Conservation (phyloP, 768 basidiomycete species). For the Suillus tomentosus region DNA sequence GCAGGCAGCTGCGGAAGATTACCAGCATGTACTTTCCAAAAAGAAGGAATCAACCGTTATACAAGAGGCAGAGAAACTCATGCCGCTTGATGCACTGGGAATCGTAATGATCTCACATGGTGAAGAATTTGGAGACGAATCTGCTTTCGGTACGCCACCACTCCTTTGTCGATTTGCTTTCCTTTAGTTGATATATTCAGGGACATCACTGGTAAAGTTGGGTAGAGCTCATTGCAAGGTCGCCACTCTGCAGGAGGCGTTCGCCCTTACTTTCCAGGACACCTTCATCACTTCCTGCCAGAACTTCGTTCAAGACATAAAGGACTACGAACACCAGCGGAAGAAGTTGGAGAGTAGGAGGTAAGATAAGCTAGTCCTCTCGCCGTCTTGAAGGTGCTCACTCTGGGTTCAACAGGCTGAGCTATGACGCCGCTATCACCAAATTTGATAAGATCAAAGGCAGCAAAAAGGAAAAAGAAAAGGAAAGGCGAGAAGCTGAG, state of each 20-base stretch:
- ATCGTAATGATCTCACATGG: constrained; percentile 87
- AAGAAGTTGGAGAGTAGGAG: constrained; percentile 89
- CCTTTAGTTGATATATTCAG: constrained; percentile 36
- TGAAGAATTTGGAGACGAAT: constrained; percentile 78
- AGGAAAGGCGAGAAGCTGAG: constrained; percentile 72
- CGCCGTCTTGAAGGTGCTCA: background rate
- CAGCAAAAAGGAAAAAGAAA: constrained; percentile 82
- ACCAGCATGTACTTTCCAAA: constrained; percentile 71
- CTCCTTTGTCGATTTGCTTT: constrained; percentile 12
- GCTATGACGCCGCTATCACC: constrained; percentile 72
- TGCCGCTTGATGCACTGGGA: constrained; percentile 78
- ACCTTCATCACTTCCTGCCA: constrained; percentile 71
- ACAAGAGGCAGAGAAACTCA: constrained; percentile 66
- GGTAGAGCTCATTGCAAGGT: constrained; percentile 86
- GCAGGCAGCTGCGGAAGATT: constrained; percentile 68
- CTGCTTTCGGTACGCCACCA: constrained; percentile 57
- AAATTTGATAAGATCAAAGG: constrained; percentile 69
- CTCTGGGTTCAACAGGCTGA: constrained; percentile 47
- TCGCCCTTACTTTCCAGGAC: constrained; percentile 69
- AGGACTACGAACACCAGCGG: constrained; percentile 75
- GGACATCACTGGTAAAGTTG: constrained; percentile 68
- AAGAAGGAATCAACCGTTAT: constrained; percentile 68
- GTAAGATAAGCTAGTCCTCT: constrained; percentile 38
- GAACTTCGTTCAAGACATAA: constrained; percentile 70
- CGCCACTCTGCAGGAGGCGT: constrained; percentile 83